Evolutionary conservation across 1,284 basidiomycete species (phyloP), one percentile per base, ranked within the genome.

Genomic region (Neotropicomus parvogracilis): DNA sequence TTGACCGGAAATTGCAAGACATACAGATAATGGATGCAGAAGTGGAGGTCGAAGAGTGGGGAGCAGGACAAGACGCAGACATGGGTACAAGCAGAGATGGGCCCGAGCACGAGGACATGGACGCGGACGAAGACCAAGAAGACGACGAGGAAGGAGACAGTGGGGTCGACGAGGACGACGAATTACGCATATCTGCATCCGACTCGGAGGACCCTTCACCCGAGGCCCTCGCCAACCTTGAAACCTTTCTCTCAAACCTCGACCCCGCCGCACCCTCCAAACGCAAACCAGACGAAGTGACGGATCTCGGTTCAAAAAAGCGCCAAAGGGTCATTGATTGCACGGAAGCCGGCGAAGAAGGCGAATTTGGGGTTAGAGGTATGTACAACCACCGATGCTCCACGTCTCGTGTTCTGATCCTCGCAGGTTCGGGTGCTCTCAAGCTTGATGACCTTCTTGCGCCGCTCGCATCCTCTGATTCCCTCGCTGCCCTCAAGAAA

Each of bases 361-460:
- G 78, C 57, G 87, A 88, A 58, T 90, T 88, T 58, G 75, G 79
- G 16, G 76, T 72, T 40, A 64, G 70, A 54, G 76, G 83, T 84
- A 58, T 14, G n/a, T n/a, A 19, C 9, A 13, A 35, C 6, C 20
- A 16, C 17, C 6, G n/a, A 10, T 32, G 4, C 6, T 0, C 9
- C 21, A 10, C 17, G 55, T 66, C 16, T 14, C 20, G 38, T 9
- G 16, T 40, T 14, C 35, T 42, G 32, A 51, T 47, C 24, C 48
- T 19, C 34, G 20, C 6, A 85, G 83, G 75, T 24, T 63, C 72
- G 9, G 55, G 54, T 4, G 81, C 81, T 57, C 72, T 90, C 11
- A 74, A 77, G 31, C 66, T 92, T 11, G 84, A 91, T 24, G 89
- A 93, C 59, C 75, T 94, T 3, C 77, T 94, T 33, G 77, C 79